phyloP scores from a whole-genome alignment of 139 green algal genomes.

The Chlamydomonas sp. region DNA sequence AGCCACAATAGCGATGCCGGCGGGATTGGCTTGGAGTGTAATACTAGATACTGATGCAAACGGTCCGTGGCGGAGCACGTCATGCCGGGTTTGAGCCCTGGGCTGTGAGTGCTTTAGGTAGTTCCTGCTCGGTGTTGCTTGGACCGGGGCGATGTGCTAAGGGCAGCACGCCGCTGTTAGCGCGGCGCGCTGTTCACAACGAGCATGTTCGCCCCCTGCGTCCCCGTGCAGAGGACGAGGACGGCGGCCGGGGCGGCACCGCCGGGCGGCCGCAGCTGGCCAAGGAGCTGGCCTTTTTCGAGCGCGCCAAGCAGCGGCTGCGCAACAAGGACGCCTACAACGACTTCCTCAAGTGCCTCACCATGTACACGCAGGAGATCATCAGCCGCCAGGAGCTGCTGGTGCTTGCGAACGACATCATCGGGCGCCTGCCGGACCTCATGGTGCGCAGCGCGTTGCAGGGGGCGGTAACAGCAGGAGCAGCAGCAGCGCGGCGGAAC shows the following conservation, averaged over 20 bases:
- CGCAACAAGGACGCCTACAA: conserved; percentile 87
- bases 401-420: conserved; percentile 86
- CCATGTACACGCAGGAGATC: conserved; percentile 94
- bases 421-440: conserved; percentile 89
- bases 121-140: too few species aligned
- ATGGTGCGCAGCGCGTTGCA: conserved; percentile 52
- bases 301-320: conserved; percentile 74
- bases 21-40: too few species aligned
- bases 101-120: too few species aligned
- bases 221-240: conserved; percentile 9
- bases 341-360: conserved; percentile 98
- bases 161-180: too few species aligned
- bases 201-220: background rate
- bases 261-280: conserved; percentile 39
- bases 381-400: conserved; percentile 90
- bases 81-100: too few species aligned
- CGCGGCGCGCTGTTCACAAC: too few species aligned
- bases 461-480: too few species aligned
- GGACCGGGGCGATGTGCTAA: too few species aligned
- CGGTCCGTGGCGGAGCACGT: too few species aligned
- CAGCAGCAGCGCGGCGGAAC: too few species aligned
- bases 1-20: too few species aligned
- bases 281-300: conserved; percentile 81
- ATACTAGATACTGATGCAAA: too few species aligned
- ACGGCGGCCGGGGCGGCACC: conserved; percentile 17